Conservation (phyloP, 2,329 filamentous ascomycete genomes). For the Dactylellina cionopaga region DNA sequence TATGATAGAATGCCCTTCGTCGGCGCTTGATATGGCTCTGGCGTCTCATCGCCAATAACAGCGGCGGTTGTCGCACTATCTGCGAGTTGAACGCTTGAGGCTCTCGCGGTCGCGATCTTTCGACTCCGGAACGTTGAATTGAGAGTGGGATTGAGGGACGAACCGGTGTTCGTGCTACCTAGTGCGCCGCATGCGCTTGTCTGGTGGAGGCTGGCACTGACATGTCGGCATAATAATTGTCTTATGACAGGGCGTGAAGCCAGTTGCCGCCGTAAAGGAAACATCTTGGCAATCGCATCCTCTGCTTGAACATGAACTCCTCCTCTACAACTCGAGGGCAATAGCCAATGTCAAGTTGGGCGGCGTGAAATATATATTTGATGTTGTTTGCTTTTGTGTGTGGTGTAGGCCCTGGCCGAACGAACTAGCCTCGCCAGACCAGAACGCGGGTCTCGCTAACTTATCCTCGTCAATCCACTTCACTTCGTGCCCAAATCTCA, state of each 20-base stretch:
- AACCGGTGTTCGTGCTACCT: slow-evolving; percentile 33
- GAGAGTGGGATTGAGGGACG: slow-evolving; percentile 11
- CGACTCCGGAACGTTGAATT: slow-evolving; percentile 13
- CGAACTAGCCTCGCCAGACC: too few species aligned
- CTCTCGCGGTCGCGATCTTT: slow-evolving; percentile 20
- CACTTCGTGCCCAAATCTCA: too few species aligned
- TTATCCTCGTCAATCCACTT: too few species aligned
- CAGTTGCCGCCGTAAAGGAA: slow-evolving; percentile 15
- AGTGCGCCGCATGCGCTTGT: background rate
- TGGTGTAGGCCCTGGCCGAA: slow-evolving; percentile 7
- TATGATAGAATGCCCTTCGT: slow-evolving; percentile 75
- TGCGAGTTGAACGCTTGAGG: slow-evolving; percentile 45
- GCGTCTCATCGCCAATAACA: slow-evolving; percentile 17
- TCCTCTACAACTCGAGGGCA: background rate
- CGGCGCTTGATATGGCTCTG: slow-evolving; percentile 70
- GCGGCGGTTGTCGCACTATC: slow-evolving; percentile 29
- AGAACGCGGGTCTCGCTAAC: slow-evolving; percentile 23
- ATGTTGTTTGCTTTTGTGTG: slow-evolving; percentile 36
- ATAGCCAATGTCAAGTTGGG: background rate
- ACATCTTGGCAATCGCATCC: slow-evolving; percentile 12
- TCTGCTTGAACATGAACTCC: background rate
- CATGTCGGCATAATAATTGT: slow-evolving; percentile 17
- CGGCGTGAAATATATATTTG: background rate
- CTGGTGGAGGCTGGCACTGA: background rate
- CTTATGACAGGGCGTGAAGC: slow-evolving; percentile 9